Conservation (phyloP, 768 basidiomycete genomes). For the Lentinula raphanica region DNA sequence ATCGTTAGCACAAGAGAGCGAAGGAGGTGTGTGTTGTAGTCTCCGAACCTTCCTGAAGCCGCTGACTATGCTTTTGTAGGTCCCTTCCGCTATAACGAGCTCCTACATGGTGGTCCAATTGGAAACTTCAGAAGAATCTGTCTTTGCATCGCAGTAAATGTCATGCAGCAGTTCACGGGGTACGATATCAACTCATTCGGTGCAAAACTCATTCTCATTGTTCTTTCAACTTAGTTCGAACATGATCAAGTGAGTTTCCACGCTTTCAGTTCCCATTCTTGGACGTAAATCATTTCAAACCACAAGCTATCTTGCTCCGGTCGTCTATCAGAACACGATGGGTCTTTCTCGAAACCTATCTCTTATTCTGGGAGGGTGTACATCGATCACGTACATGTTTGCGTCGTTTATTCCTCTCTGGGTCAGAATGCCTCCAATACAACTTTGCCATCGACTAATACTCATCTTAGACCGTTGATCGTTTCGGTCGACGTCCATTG, state of each 20-base stretch:
- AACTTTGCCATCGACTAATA: background rate
- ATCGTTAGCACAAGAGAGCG: constrained; percentile 31
- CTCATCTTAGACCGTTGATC: constrained; percentile 29
- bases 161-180: constrained; percentile 42
- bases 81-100: constrained; percentile 30
- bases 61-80: constrained; percentile 27
- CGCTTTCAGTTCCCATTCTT: background rate
- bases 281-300: background rate
- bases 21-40: constrained; percentile 22
- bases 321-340: constrained; percentile 38
- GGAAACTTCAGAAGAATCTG: constrained; percentile 35
- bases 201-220: background rate
- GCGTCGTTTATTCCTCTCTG: constrained; percentile 37
- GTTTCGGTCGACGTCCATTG: constrained; percentile 32
- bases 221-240: constrained; percentile 23
- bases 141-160: constrained; percentile 31
- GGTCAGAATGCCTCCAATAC: constrained; percentile 15
- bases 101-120: constrained; percentile 29
- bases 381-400: constrained; percentile 34
- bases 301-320: constrained; percentile 32
- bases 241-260: constrained; percentile 30
- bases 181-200: constrained; percentile 5
- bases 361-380: constrained; percentile 34
- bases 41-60: background rate
- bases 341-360: constrained; percentile 34